Evolutionary conservation across 371 early-diverging fungal genomes (phyloP).

Genomic region (Mortierella polycephala): DNA sequence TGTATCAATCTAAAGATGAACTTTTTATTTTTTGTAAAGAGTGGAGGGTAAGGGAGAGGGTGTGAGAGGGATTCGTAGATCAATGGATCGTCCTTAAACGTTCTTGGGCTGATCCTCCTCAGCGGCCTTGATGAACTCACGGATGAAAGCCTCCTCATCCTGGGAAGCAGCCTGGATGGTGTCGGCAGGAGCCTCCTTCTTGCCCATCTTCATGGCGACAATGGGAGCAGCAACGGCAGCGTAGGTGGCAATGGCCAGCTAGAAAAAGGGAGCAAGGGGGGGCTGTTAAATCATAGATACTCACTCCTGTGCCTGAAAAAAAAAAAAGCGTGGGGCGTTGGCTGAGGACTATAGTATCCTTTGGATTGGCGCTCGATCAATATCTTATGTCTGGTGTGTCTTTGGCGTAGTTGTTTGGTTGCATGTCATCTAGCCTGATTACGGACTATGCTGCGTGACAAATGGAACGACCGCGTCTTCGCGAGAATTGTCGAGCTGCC

Average conservation of each 20-base stretch:
- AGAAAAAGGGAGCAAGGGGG: neutral
- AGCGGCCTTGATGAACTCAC: constrained; percentile 56
- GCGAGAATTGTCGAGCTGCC: too few species aligned
- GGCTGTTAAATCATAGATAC: neutral
- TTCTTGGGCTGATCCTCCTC: constrained; percentile 53
- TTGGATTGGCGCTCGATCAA: too few species aligned
- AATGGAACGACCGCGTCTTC: too few species aligned
- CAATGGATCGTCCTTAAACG: constrained; percentile 29
- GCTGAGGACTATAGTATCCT: too few species aligned
- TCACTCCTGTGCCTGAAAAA: neutral
- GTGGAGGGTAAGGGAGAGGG: constrained; percentile 1
- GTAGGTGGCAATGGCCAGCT: constrained; percentile 55
- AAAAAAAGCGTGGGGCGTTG: neutral
- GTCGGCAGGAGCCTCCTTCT: constrained; percentile 40
- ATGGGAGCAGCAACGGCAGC: constrained; percentile 44
- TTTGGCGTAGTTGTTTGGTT: too few species aligned
- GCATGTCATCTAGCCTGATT: too few species aligned
- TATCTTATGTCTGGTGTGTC: too few species aligned
- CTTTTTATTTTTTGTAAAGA: neutral
- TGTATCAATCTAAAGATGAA: too few species aligned
- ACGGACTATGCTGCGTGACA: too few species aligned
- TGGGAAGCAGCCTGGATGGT: constrained; percentile 49
- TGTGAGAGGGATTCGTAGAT: too few species aligned
- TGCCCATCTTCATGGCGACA: constrained; percentile 31
- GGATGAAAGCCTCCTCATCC: constrained; percentile 57